These are phyloP conservation scores for Corrigiola litoralis DNA, from an alignment of 179 eudicot genomes.

Conservation along the genomic window DNA sequence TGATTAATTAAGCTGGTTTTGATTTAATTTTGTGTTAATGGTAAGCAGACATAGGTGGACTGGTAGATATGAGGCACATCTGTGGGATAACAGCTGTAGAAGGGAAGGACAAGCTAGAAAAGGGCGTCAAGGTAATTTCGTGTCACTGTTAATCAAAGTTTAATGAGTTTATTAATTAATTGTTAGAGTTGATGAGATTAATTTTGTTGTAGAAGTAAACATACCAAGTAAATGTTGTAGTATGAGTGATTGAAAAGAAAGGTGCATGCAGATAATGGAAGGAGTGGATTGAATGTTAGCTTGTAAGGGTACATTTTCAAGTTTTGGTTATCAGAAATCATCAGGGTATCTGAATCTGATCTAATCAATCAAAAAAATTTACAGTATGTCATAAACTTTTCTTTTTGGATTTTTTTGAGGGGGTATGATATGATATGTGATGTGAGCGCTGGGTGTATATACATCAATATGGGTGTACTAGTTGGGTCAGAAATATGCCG, in stretches of 20 bases:
- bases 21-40: background rate
- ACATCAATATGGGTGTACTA: constrained; percentile 7
- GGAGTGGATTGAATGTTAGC: background rate
- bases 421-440: background rate
- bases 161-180: background rate
- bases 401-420: background rate
- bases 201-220: too few relatives aligned
- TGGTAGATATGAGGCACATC: constrained; percentile 97
- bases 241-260: constrained; percentile 26
- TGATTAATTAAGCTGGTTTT: too few relatives aligned
- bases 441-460: constrained; percentile 4
- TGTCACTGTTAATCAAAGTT: background rate
- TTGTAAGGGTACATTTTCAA: background rate
- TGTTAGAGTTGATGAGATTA: background rate
- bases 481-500: constrained; percentile 24
- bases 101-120: constrained; percentile 97
- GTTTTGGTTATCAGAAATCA: background rate
- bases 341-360: background rate
- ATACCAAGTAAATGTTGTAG: constrained; percentile 1
- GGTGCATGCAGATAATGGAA: constrained; percentile 23
- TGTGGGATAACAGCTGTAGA: constrained; percentile 99
- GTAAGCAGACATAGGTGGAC: constrained; percentile 86
- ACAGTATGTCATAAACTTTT: background rate
- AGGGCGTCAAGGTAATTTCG: constrained; percentile 90
- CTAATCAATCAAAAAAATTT: constrained; percentile 3